Percentiles rank a stretch among this genome's conserved stretches.
phyloP scores from a whole-genome alignment of 305 asterid species.

The Andrographis paniculata region DNA sequence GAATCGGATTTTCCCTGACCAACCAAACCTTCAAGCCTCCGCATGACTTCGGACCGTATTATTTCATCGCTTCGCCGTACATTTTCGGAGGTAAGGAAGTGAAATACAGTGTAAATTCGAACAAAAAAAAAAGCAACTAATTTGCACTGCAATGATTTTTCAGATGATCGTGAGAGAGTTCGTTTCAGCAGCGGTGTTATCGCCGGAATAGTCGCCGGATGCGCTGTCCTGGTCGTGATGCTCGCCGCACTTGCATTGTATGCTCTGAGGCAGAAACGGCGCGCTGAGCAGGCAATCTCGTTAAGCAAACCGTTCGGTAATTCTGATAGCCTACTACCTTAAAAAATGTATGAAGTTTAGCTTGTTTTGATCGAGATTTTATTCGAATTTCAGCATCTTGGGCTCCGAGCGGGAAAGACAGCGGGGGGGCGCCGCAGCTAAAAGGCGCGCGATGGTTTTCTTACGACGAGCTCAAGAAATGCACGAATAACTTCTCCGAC shows the following conservation, averaged over 20 bases:
- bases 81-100: conserved; percentile 53
- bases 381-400: conserved; percentile 49
- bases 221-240: conserved; percentile 49
- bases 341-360: background rate
- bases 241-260: conserved; percentile 59
- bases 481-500: conserved; percentile 66
- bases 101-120: background rate
- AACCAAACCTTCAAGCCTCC: conserved; percentile 95
- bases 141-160: background rate
- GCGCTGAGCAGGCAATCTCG: conserved; percentile 87
- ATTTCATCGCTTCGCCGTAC: conserved; percentile 71
- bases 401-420: conserved; percentile 83
- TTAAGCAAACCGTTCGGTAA: conserved; percentile 84
- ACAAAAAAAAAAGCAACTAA: too few species aligned
- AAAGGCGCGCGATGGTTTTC: conserved; percentile 98
- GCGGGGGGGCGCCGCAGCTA: conserved; percentile 93
- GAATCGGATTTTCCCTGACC: conserved; percentile 70
- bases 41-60: conserved; percentile 76
- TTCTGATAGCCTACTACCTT: background rate
- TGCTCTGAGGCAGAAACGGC: conserved; percentile 68
- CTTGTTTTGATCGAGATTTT: conserved; percentile 1
- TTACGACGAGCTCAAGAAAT: conserved; percentile 83
- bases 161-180: conserved; percentile 43
- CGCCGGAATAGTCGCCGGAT: conserved; percentile 57
- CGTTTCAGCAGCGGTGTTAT: conserved; percentile 42